Base-by-base conservation (phyloP, 441 rosid species). In the Gossypium schwendimanii region DNA sequence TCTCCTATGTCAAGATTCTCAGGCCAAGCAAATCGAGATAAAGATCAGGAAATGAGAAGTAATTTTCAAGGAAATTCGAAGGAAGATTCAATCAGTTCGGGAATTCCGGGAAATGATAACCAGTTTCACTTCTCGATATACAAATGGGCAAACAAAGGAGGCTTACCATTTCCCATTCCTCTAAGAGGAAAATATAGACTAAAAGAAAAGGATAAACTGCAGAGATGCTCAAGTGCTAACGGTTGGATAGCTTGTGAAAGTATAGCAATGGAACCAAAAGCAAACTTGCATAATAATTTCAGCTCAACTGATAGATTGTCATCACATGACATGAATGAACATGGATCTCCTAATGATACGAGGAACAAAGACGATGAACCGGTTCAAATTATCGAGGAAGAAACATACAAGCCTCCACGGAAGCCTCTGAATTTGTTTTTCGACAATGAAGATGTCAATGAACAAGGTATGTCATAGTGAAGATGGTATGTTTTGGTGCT, bases 121-220 rank as follows among this genome's bases (percentile, higher is more conserved):
- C 88, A 83, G 20, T 93, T 91, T 83, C 98, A 93, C 78, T 93
- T 93, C 83, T 93, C 98, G 1, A 93, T 95, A 60, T 93, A 90
- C 83, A 95, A 89, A 81, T 93, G 99, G 98, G 97, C 93, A 57
- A 84, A 90, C 81, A 85, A 89, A 67, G 94, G 94, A 69, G 93
- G 94, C 45, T 79, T 84, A 17, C 95, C 95, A 8, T 36, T 86
- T 28, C 72, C 45, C 3, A 69, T 84, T 82, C 79, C 91, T 65
- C 78, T 77, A 24, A 84, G 85, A 79, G 84, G 85, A 11, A 83
- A 71, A 18, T 80, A 63, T 54, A 88, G 86, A 71, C 72, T 49
- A 18, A 84, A 80, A 70, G 86, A 82, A 67, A 84, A 76, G 78
- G 75, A 71, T 52, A 81, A 75, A 73, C 67, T 81, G 28, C 86